phyloP scores from a whole-genome alignment of 495 filamentous ascomycete genomes.

The Aspergillus egyptiacus region DNA sequence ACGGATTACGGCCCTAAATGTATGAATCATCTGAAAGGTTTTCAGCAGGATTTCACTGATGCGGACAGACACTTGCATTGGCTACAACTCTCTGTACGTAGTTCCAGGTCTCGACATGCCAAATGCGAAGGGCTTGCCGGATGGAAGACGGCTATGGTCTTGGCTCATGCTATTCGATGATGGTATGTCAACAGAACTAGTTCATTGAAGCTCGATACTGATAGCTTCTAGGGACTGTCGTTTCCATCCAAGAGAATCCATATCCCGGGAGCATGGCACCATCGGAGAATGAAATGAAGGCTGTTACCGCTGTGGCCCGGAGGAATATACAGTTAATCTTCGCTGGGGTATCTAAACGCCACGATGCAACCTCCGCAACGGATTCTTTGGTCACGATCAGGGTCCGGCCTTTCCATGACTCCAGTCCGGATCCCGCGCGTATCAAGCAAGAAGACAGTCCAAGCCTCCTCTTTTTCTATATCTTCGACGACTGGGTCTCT shows the following conservation, averaged over 20 bases:
- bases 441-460: constrained; percentile 57
- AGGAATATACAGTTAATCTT: constrained; percentile 68
- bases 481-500: constrained; percentile 82
- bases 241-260: constrained; percentile 71
- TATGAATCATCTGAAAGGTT: constrained; percentile 17
- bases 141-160: constrained; percentile 62
- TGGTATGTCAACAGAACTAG: constrained; percentile 39
- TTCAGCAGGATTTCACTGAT: background rate
- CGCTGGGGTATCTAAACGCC: constrained; percentile 56
- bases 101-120: constrained; percentile 31
- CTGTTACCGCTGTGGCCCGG: constrained; percentile 50
- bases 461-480: constrained; percentile 75
- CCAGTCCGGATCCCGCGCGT: constrained; percentile 27
- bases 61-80: constrained; percentile 63
- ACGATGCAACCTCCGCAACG: constrained; percentile 35
- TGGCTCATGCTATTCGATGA: constrained; percentile 83
- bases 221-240: constrained; percentile 53
- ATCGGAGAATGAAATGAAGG: constrained; percentile 25
- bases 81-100: constrained; percentile 73
- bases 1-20: constrained; percentile 55
- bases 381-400: constrained; percentile 47
- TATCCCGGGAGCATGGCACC: constrained; percentile 37
- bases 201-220: constrained; percentile 1
- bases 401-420: constrained; percentile 37
- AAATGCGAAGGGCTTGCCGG: constrained; percentile 47